phyloP scores from a whole-genome alignment of 768 basidiomycete species.

The Coprinopsis cinerea region DNA sequence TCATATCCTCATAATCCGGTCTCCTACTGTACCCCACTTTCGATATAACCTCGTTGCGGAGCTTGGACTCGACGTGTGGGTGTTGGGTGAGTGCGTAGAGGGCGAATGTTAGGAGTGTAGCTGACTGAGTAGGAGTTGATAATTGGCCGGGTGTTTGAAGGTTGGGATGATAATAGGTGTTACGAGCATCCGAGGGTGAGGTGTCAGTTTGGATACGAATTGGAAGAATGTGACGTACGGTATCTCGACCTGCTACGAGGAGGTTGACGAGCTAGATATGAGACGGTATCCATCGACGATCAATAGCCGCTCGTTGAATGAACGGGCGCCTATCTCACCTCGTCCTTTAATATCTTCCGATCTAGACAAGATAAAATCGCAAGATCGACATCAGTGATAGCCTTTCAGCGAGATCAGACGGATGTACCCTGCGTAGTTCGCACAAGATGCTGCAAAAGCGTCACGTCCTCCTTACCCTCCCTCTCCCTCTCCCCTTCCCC shows the following conservation, averaged over 20 bases:
- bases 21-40: conserved; percentile 26
- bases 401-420: neutral
- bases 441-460: conserved; percentile 44
- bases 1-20: conserved; percentile 38
- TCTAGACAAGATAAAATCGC: too few relatives aligned
- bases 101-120: conserved; percentile 33
- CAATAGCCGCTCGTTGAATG: neutral
- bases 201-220: neutral
- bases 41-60: conserved; percentile 32
- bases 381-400: neutral
- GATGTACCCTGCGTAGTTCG: conserved; percentile 43
- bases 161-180: too few relatives aligned
- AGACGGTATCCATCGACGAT: neutral
- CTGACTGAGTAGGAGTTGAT: too few relatives aligned
- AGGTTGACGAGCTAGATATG: conserved; percentile 34
- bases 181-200: too few relatives aligned
- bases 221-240: conserved; percentile 23
- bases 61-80: conserved; percentile 26
- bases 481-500: neutral
- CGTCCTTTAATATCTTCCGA: conserved; percentile 35
- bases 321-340: conserved; percentile 5
- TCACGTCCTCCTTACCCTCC: conserved; percentile 34
- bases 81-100: conserved; percentile 36
- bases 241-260: conserved; percentile 53
- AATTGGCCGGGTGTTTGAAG: too few relatives aligned